phyloP scores from a whole-genome alignment of 306 rosid genomes.

The Quercus parvula region DNA sequence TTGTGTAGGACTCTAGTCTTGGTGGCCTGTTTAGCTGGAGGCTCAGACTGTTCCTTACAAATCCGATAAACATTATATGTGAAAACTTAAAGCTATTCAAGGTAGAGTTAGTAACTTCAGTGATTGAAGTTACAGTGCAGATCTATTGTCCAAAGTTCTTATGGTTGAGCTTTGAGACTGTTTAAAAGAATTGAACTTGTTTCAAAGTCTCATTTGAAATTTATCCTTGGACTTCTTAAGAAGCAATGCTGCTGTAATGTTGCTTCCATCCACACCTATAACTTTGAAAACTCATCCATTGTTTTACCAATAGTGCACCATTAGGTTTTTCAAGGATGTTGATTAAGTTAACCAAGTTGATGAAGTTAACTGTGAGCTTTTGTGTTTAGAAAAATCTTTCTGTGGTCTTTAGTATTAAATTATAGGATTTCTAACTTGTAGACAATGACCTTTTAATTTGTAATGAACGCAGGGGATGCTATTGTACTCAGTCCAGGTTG shows the following conservation, averaged over 20 bases:
- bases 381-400: no score
- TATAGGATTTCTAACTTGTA: background rate
- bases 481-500: conserved; percentile 33
- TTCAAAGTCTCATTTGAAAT: background rate
- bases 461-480: conserved; percentile 21
- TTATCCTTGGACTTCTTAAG: background rate
- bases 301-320: background rate
- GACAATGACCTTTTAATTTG: background rate
- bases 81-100: no score
- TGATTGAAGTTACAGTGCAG: no score
- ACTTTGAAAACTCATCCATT: background rate
- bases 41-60: no score
- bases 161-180: background rate
- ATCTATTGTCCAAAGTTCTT: no score
- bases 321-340: background rate
- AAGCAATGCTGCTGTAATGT: background rate
- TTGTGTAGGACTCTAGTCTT: no score
- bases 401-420: background rate
- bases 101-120: no score
- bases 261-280: background rate
- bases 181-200: background rate
- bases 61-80: no score
- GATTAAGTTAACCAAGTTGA: background rate
- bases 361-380: no score
- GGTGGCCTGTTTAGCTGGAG: no score